phyloP scores from a whole-genome alignment of 129 eudicot genomes.

The Pseudognaphalium luteoalbum region DNA sequence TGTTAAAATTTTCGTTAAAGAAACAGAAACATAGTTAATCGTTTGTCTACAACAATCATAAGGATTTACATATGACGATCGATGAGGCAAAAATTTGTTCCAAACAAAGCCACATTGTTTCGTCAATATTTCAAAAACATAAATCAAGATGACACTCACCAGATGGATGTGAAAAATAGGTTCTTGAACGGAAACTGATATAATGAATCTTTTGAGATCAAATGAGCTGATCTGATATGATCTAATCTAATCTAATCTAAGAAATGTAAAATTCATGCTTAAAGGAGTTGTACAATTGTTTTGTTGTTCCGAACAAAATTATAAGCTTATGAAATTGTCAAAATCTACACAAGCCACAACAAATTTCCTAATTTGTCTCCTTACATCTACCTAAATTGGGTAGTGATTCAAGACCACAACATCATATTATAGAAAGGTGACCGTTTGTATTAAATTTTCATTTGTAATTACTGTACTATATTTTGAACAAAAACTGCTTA shows the following conservation, averaged over 20 bases:
- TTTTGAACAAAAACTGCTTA: too few relatives aligned
- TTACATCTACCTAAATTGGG: background rate
- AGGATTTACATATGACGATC: background rate
- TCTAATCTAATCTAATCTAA: background rate
- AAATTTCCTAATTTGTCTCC: conserved; percentile 12
- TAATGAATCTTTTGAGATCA: conserved; percentile 1
- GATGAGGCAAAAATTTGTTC: background rate
- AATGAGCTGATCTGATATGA: background rate
- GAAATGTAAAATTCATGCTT: background rate
- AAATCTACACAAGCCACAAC: background rate
- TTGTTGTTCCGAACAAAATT: conserved; percentile 6
- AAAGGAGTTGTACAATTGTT: conserved; percentile 15
- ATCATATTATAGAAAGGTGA: background rate
- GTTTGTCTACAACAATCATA: background rate
- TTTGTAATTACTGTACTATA: background rate
- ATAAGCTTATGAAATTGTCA: conserved; percentile 8
- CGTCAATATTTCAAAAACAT: background rate
- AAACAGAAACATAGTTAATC: background rate
- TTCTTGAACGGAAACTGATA: background rate
- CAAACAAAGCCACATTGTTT: background rate
- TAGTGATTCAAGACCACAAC: background rate
- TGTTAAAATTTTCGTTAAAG: background rate
- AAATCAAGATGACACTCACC: conserved; percentile 4
- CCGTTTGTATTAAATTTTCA: background rate
- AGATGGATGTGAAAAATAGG: conserved; percentile 5